Conservation (phyloP, 768 basidiomycete species). For the Tricholomella constricta region DNA sequence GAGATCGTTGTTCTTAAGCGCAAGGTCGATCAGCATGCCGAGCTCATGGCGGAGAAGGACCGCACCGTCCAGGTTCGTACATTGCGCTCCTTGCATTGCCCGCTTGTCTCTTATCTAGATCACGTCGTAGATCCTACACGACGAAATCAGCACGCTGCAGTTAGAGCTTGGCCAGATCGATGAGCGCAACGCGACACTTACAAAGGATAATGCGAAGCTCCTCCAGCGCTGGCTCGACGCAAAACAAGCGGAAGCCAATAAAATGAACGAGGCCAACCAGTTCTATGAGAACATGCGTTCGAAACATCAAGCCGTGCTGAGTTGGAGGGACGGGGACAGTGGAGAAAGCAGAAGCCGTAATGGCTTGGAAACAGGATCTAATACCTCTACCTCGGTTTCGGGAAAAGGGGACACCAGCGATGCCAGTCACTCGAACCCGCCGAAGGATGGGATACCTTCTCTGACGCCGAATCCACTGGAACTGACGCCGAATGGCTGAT, state of each 20-base stretch:
- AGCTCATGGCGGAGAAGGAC: constrained; percentile 88
- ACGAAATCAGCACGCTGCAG: constrained; percentile 91
- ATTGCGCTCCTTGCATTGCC: constrained; percentile 5
- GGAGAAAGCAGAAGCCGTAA: constrained; percentile 23
- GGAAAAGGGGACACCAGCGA: constrained; percentile 70
- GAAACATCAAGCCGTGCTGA: constrained; percentile 61
- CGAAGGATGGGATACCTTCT: constrained; percentile 76
- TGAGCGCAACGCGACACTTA: constrained; percentile 82
- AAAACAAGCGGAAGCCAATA: constrained; percentile 90
- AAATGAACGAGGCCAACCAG: constrained; percentile 92
- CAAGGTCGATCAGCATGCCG: constrained; percentile 82
- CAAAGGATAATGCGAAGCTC: constrained; percentile 92
- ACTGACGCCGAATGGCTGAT: constrained; percentile 94
- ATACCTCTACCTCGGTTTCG: constrained; percentile 46
- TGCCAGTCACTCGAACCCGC: constrained; percentile 45
- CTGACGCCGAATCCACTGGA: constrained; percentile 68
- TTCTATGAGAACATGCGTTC: constrained; percentile 89
- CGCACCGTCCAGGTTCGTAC: constrained; percentile 82
- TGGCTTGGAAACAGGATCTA: constrained; percentile 31
- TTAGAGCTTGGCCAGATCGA: constrained; percentile 91
- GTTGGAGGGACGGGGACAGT: constrained; percentile 51
- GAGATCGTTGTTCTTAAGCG: constrained; percentile 69
- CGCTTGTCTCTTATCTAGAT: constrained; percentile 8
- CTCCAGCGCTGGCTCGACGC: constrained; percentile 96
- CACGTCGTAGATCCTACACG: constrained; percentile 75